A percentile compares a stretch with the other conserved stretches of the same genome.
Evolutionary conservation across 2,329 filamentous ascomycete species (phyloP).

Genomic region (Monilinia vaccinii-corymbosi): DNA sequence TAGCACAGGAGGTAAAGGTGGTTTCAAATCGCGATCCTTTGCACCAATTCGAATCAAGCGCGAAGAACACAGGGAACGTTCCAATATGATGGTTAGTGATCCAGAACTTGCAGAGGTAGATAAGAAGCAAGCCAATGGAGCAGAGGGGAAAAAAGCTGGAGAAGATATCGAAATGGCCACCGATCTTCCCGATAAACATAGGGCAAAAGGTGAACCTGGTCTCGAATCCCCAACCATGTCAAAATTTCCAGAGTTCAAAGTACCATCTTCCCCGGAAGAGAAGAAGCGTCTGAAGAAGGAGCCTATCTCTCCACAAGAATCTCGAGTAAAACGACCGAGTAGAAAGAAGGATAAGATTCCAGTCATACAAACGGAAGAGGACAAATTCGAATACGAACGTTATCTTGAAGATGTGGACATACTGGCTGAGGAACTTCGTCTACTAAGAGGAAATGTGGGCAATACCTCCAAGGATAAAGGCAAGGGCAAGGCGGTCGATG

Average conservation of each 20-base stretch:
- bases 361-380: conserved; percentile 42
- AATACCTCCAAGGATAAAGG: conserved; percentile 18
- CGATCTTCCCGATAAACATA: not conserved
- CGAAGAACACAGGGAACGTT: conserved; percentile 26
- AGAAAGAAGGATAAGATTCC: conserved; percentile 26
- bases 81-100: conserved; percentile 18
- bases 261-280: conserved; percentile 7
- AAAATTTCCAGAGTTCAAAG: conserved; percentile 1
- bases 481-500: conserved; percentile 31
- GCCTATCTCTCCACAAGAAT: not conserved
- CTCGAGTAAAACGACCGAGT: not conserved
- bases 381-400: conserved; percentile 40
- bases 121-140: conserved; percentile 10
- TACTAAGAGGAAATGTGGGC: conserved; percentile 22
- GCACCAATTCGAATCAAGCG: conserved; percentile 26
- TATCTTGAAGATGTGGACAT: conserved; percentile 37
- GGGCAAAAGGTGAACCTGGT: conserved; percentile 1
- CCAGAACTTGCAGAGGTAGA: conserved; percentile 10
- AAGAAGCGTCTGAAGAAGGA: conserved; percentile 4
- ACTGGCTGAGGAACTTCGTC: conserved; percentile 36
- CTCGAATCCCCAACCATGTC: conserved; percentile 2
- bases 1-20: conserved; percentile 12
- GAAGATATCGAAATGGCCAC: not conserved
- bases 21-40: conserved; percentile 13
- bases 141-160: not conserved